phyloP scores from a whole-genome alignment of 345 rosid species.

The Jatropha curcas region DNA sequence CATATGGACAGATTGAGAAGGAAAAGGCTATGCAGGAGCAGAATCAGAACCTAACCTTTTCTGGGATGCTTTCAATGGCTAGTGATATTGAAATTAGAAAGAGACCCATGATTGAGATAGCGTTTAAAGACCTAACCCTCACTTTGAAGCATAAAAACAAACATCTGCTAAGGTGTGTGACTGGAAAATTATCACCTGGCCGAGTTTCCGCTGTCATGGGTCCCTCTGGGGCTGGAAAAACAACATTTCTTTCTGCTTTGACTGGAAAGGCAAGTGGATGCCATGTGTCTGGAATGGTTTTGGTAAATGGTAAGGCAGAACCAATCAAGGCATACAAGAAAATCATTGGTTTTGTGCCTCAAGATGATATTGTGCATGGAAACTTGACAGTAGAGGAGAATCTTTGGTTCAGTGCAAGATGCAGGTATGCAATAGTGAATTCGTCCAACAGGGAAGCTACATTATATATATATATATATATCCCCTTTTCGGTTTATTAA shows the following conservation, averaged over 20 bases:
- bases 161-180: slow-evolving; percentile 80
- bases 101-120: slow-evolving; percentile 76
- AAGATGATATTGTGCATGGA: slow-evolving; percentile 98
- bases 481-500: not conserved
- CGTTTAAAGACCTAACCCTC: slow-evolving; percentile 78
- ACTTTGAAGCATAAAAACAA: slow-evolving; percentile 78
- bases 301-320: slow-evolving; percentile 78
- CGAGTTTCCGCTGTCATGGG: slow-evolving; percentile 98
- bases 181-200: slow-evolving; percentile 87
- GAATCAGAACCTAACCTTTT: slow-evolving; percentile 81
- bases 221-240: slow-evolving; percentile 98
- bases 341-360: slow-evolving; percentile 95
- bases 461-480: too few relatives aligned
- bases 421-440: slow-evolving; percentile 59
- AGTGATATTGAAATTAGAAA: slow-evolving; percentile 65
- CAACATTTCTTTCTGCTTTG: slow-evolving; percentile 92
- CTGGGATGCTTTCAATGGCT: slow-evolving; percentile 88
- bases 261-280: slow-evolving; percentile 90
- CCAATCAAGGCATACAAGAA: slow-evolving; percentile 84
- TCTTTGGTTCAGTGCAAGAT: slow-evolving; percentile 98
- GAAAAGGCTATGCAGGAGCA: slow-evolving; percentile 91
- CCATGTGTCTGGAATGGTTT: slow-evolving; percentile 65
- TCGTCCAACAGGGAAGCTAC: not conserved
- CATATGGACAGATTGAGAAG: slow-evolving; percentile 88
- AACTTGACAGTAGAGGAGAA: slow-evolving; percentile 96